These are phyloP conservation scores for Fusarium miscanthi DNA, from an alignment of 2,329 filamentous ascomycete genomes.

Conservation along the genomic window DNA sequence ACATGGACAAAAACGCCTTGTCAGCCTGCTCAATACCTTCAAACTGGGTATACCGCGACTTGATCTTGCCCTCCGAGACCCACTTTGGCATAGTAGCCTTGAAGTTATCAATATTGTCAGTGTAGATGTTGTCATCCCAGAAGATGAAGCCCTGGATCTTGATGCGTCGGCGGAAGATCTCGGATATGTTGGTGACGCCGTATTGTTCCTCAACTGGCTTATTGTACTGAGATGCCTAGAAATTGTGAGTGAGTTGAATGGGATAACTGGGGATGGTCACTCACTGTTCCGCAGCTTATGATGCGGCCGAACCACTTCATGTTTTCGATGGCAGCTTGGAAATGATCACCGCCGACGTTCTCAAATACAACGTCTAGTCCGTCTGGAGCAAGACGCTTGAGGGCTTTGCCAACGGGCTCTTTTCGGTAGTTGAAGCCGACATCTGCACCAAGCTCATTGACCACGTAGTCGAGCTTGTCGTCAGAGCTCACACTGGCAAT, in stretches of 20 bases:
- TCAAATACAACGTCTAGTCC: neutral
- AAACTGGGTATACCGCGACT: neutral
- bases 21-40: neutral
- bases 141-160: neutral
- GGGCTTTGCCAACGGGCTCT: neutral
- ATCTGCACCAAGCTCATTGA: neutral
- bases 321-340: neutral
- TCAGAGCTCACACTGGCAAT: neutral
- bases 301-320: neutral
- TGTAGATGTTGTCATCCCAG: neutral
- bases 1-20: neutral
- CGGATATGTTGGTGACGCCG: neutral
- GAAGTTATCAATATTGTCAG: neutral
- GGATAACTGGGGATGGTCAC: neutral
- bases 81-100: neutral
- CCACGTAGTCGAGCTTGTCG: neutral
- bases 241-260: fast-evolving
- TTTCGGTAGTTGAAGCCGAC: neutral
- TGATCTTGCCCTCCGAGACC: neutral
- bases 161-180: neutral
- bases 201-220: neutral
- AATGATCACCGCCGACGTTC: neutral
- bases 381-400: neutral
- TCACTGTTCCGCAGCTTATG: neutral
- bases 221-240: neutral